Base-by-base conservation (phyloP, 768 basidiomycete genomes). In the Termitomyces sp. region DNA sequence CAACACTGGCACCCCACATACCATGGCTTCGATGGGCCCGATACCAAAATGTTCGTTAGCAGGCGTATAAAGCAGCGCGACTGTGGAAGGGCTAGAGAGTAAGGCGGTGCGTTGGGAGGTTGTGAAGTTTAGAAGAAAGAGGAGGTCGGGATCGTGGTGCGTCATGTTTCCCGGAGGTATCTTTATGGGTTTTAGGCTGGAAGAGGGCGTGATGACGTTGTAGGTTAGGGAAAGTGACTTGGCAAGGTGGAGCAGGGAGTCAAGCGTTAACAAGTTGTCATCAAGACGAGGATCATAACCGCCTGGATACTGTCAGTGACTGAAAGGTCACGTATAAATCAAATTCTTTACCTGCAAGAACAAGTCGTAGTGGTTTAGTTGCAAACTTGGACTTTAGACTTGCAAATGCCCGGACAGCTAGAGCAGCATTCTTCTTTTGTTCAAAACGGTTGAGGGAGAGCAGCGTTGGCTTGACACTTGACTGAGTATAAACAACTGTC, bases 1-100 rank as follows among this genome's bases (percentile, higher is more conserved):
- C 20, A 99, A 73, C 1, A 98, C 88, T 0, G 95, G 94, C 0
- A 98, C 70, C 3, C 94, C 92, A 48, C 90, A 94, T 8, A 85
- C 81, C 94, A 98, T 98, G 0, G 85, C 94, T 70, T 99, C 96
- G 3, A 98, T 82, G 2, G 97, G 96, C 0, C 88, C 95, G 63
- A 99, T 98, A 1, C 96, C 97, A 69, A 98, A 97, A 69, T 99
- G 96, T 66, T 99, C 96, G 70, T 96, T 96, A 8, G 82, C 75
- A 0, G 96, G 97, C 0, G 96, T 99, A 69, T 99, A 99, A 7
- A 99, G 79, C 0, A 98, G 77, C 0, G 83, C 90, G 16, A 83
- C 71, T 0, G 92, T 91, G 5, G 79, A 81, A 0, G 82, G 69
- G 5, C 84, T 79, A 13, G 74, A 81, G 38, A 99, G 84, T 1